Evolutionary conservation across 371 early-diverging fungal genomes (phyloP).

Genomic region (Mucor indicus): DNA sequence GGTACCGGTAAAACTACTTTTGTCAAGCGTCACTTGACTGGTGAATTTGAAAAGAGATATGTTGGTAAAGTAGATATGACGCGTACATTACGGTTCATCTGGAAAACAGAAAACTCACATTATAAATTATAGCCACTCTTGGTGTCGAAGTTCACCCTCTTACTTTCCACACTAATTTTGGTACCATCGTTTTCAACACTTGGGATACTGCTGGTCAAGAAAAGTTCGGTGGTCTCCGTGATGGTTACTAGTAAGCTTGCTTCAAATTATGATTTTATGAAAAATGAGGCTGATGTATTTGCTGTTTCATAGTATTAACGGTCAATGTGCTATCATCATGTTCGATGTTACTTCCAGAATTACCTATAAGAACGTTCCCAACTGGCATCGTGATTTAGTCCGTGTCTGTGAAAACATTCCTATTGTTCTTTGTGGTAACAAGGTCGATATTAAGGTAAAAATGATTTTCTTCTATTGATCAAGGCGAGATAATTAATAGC

Average conservation of each 20-base stretch:
- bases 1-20: constrained; percentile 99
- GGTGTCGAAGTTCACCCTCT: constrained; percentile 99
- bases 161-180: constrained; percentile 97
- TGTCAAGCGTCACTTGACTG: constrained; percentile 99
- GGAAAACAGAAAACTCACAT: too few species aligned
- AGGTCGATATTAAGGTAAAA: constrained; percentile 95
- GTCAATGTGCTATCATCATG: constrained; percentile 99
- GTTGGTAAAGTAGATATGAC: constrained; percentile 79
- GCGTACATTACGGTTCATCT: constrained; percentile 9
- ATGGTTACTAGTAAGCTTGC: constrained; percentile 98
- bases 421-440: constrained; percentile 99
- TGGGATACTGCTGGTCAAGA: constrained; percentile 99
- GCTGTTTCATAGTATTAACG: constrained; percentile 75
- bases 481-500: background rate
- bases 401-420: constrained; percentile 99
- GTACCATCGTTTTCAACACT: constrained; percentile 95
- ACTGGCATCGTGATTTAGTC: constrained; percentile 99
- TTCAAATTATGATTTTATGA: background rate
- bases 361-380: constrained; percentile 99
- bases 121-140: constrained; percentile 98
- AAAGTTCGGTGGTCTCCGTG: constrained; percentile 99
- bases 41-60: constrained; percentile 99
- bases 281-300: too few species aligned
- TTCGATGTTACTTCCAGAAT: constrained; percentile 99
- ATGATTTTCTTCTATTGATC: too few species aligned